A percentile compares a stretch with the other conserved stretches of the same genome.
Evolutionary conservation across 2,329 filamentous ascomycete genomes (phyloP).

Genomic region (Aureobasidium sp.): DNA sequence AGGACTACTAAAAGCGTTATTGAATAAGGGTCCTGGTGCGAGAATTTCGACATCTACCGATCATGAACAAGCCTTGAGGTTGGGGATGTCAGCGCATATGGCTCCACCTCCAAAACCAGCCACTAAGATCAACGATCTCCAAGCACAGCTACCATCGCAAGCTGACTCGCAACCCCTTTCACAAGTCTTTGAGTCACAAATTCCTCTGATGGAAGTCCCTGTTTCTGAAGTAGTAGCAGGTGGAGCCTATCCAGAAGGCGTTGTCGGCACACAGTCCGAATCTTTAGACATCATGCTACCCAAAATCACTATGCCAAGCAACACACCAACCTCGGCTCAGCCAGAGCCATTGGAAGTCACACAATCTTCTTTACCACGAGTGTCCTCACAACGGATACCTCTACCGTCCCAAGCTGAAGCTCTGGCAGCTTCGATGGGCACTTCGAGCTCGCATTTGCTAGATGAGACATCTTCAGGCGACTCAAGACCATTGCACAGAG

Average conservation of each 20-base stretch:
- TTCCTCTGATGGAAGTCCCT: background rate
- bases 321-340: background rate
- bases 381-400: background rate
- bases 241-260: no score
- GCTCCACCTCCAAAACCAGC: background rate
- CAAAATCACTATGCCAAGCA: background rate
- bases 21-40: background rate
- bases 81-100: conserved; percentile 2
- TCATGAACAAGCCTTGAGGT: background rate
- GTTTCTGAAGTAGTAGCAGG: background rate
- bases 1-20: background rate
- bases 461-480: background rate
- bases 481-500: background rate
- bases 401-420: background rate
- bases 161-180: background rate
- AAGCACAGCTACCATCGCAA: background rate
- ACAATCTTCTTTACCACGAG: conserved; percentile 16
- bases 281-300: background rate
- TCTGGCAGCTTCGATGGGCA: background rate
- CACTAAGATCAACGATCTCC: background rate
- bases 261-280: no score
- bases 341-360: conserved; percentile 10
- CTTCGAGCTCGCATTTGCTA: conserved; percentile 24
- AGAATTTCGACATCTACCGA: background rate
- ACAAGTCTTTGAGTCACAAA: conserved; percentile 6